Conservation (phyloP, 177 flowering plant genomes). For the Vitis hybrid region DNA sequence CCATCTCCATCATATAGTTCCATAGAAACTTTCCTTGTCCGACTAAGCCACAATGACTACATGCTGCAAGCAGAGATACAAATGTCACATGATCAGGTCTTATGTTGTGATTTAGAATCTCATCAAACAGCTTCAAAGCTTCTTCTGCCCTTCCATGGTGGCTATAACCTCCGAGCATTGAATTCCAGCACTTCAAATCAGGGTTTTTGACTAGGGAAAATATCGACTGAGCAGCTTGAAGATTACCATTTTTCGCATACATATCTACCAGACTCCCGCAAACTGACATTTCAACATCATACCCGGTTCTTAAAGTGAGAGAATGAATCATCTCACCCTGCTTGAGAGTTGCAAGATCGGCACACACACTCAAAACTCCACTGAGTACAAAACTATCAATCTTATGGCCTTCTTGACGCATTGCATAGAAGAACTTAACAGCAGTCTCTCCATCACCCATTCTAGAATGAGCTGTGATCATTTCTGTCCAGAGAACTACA, state of each 20-base stretch:
- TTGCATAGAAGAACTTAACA: constrained; percentile 41
- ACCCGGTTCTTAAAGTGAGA: constrained; percentile 62
- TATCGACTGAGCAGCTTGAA: constrained; percentile 44
- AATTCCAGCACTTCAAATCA: constrained; percentile 84
- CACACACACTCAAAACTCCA: constrained; percentile 72
- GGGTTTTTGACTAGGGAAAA: constrained; percentile 45
- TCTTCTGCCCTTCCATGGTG: constrained; percentile 70
- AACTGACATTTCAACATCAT: constrained; percentile 46
- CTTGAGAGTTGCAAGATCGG: constrained; percentile 64
- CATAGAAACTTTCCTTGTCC: constrained; percentile 58
- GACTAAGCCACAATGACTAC: constrained; percentile 71
- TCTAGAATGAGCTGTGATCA: constrained; percentile 67
- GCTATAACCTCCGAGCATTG: constrained; percentile 77
- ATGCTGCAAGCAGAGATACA: constrained; percentile 69
- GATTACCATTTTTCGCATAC: constrained; percentile 78
- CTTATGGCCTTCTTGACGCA: constrained; percentile 54
- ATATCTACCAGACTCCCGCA: constrained; percentile 77
- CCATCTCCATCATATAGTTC: constrained; percentile 53
- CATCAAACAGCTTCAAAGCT: constrained; percentile 48
- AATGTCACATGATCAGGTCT: constrained; percentile 75
- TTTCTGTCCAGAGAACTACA: constrained; percentile 81
- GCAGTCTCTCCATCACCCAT: constrained; percentile 56
- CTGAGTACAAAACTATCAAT: constrained; percentile 69
- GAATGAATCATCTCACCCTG: constrained; percentile 84
- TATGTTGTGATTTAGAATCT: constrained; percentile 39